Base-by-base conservation (phyloP, 805 yeast genomes). In the Jamesozyma piceae region DNA sequence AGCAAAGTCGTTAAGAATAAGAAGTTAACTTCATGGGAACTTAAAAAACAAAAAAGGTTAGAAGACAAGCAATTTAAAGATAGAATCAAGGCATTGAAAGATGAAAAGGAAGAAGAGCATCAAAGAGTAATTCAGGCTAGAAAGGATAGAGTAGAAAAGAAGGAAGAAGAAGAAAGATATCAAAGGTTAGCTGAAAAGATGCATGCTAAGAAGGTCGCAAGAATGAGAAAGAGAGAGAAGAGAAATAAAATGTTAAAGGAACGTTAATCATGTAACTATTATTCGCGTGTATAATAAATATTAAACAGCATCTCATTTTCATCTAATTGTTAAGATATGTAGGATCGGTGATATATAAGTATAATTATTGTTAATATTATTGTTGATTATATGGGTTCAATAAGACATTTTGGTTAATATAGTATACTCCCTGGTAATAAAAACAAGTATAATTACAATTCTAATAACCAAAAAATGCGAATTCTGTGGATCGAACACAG, bases 181-280 rank as follows among this genome's bases (percentile, higher is more conserved):
- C 95, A 83, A 56, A 71, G 71, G 57, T 61, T 90, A 59, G 92
- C 95, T 11, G 73, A 76, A 43, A 86, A 82, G 65, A 85, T 90
- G 95, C 90, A 87, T 60, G 82, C 82, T 35, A 89, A 88, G 79
- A 83, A 78, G 69, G 84, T 88, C 33, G 97, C 88, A 50, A 77
- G 98, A 65, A 62, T 90, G 67, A 80, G 83, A 67, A 80, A 82
- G 69, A 80, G 82, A 59, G 98, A 90, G 61, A 90, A 90, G 82
- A 80, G 97, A 67, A 90, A 89, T 69, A 90, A 90, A 68, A 69
- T 88, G 56, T 78, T 89, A 61, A 87, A 81, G 62, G 97, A 89
- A 59, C 95, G 97, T 64, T 83, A 24, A 11, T 24, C 28, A 24
- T 24, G 10, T 24, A n/a, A n/a, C 11, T 24, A 24, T 24, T 24